phyloP scores from a whole-genome alignment of 2,329 filamentous ascomycete species.

The Colletotrichum salicis region DNA sequence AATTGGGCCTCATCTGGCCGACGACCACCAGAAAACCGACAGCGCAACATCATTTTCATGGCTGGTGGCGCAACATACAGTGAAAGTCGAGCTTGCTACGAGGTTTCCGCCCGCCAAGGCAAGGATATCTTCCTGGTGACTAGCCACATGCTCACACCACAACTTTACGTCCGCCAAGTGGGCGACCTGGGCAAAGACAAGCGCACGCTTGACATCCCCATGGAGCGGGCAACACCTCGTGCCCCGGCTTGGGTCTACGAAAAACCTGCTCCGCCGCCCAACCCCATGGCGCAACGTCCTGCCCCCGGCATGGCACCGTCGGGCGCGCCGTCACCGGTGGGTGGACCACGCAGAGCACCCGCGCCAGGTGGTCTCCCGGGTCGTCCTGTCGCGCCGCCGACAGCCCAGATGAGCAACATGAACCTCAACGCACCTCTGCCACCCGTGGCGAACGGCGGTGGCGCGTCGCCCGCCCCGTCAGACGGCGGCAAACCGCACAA shows the following conservation, averaged over 20 bases:
- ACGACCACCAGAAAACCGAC: slow-evolving; percentile 79
- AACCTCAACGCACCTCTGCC: slow-evolving; percentile 52
- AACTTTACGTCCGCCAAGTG: slow-evolving; percentile 84
- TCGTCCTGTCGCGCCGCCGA: slow-evolving; percentile 57
- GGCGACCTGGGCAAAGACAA: slow-evolving; percentile 81
- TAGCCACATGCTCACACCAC: slow-evolving; percentile 91
- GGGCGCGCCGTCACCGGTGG: slow-evolving; percentile 23
- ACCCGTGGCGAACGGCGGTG: slow-evolving; percentile 23
- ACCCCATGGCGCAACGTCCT: slow-evolving; percentile 46
- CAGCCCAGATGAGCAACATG: slow-evolving; percentile 66
- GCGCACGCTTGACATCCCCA: slow-evolving; percentile 80
- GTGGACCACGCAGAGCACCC: slow-evolving; percentile 38
- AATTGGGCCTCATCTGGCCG: slow-evolving; percentile 91
- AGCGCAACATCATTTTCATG: slow-evolving; percentile 93
- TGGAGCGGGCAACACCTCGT: slow-evolving; percentile 81
- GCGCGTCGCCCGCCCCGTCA: slow-evolving; percentile 38
- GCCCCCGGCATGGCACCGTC: slow-evolving; percentile 41
- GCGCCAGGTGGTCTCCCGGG: slow-evolving; percentile 47
- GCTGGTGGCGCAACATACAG: slow-evolving; percentile 95
- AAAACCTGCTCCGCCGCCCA: slow-evolving; percentile 66
- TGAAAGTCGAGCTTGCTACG: slow-evolving; percentile 89
- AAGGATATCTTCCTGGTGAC: slow-evolving; percentile 90
- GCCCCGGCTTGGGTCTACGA: slow-evolving; percentile 90
- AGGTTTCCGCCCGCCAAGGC: slow-evolving; percentile 76
- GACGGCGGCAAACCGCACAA: slow-evolving; percentile 59